phyloP scores from a whole-genome alignment of 2,329 filamentous ascomycete species.

The Lachnellula willkommii region DNA sequence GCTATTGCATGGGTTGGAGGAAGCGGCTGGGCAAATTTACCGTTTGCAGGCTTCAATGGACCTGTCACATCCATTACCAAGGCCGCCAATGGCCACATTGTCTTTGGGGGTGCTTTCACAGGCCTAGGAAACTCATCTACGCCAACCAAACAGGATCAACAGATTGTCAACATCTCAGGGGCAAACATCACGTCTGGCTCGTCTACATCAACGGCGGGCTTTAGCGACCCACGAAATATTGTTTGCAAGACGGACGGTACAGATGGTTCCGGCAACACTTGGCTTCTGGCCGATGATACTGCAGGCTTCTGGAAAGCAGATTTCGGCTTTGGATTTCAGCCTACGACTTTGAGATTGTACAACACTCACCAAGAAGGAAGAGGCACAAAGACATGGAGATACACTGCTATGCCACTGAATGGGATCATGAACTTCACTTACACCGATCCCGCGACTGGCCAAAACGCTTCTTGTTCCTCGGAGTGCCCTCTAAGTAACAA shows the following conservation, averaged over 20 bases:
- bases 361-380: slow-evolving; percentile 81
- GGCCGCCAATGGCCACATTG: slow-evolving; percentile 72
- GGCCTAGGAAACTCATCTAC: slow-evolving; percentile 76
- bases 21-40: slow-evolving; percentile 69
- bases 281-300: slow-evolving; percentile 70
- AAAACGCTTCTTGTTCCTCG: slow-evolving; percentile 68
- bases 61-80: slow-evolving; percentile 82
- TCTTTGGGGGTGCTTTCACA: slow-evolving; percentile 88
- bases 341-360: slow-evolving; percentile 79
- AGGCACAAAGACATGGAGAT: slow-evolving; percentile 83
- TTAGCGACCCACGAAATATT: slow-evolving; percentile 72
- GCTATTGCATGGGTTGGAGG: slow-evolving; percentile 73
- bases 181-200: slow-evolving; percentile 66
- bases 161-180: slow-evolving; percentile 78
- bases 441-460: slow-evolving; percentile 65
- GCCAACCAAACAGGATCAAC: slow-evolving; percentile 61
- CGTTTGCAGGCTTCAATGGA: slow-evolving; percentile 93
- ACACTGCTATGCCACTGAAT: slow-evolving; percentile 75
- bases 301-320: slow-evolving; percentile 78
- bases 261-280: slow-evolving; percentile 71
- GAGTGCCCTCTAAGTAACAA: slow-evolving; percentile 79
- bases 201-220: slow-evolving; percentile 57
- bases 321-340: slow-evolving; percentile 79
- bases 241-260: slow-evolving; percentile 67
- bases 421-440: slow-evolving; percentile 98